A percentile compares a stretch with the other conserved stretches of the same genome.
phyloP scores from a whole-genome alignment of 1,139 yeast species.

The Zygosaccharomyces sapae region DNA sequence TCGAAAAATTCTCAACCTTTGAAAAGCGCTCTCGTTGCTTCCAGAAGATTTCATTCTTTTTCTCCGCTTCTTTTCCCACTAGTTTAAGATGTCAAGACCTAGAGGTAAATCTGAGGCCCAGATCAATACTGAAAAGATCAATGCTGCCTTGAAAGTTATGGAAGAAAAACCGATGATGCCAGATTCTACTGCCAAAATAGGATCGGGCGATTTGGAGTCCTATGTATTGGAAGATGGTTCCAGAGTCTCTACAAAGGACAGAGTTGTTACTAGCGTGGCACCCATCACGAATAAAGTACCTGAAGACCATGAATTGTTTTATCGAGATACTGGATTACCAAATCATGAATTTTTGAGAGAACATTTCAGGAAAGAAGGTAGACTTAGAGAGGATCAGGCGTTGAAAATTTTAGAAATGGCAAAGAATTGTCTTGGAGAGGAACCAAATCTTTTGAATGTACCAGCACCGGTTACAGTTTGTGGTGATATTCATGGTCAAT shows the following conservation, averaged over 20 bases:
- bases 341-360: slow-evolving; percentile 64
- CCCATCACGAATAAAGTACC: slow-evolving; percentile 72
- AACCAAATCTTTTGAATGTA: slow-evolving; percentile 75
- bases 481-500: slow-evolving; percentile 97
- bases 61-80: background rate
- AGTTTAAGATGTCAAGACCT: slow-evolving; percentile 1
- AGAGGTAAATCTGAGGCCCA: slow-evolving; percentile 22
- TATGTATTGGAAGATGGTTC: slow-evolving; percentile 71
- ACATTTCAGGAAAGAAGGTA: slow-evolving; percentile 79
- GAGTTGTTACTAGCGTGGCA: slow-evolving; percentile 60
- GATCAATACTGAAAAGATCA: slow-evolving; percentile 53
- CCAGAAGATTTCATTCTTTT: background rate
- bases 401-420: slow-evolving; percentile 62
- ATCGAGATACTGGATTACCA: slow-evolving; percentile 57
- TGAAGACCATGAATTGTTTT: slow-evolving; percentile 62
- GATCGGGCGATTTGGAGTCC: slow-evolving; percentile 45
- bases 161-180: slow-evolving; percentile 43
- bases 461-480: slow-evolving; percentile 96
- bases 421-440: slow-evolving; percentile 58
- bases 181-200: slow-evolving; percentile 1
- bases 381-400: slow-evolving; percentile 71
- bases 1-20: background rate
- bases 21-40: background rate
- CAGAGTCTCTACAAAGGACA: slow-evolving; percentile 57
- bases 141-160: slow-evolving; percentile 74